Evolutionary conservation across 495 filamentous ascomycete species (phyloP).

Genomic region (Lophium mytilinum): DNA sequence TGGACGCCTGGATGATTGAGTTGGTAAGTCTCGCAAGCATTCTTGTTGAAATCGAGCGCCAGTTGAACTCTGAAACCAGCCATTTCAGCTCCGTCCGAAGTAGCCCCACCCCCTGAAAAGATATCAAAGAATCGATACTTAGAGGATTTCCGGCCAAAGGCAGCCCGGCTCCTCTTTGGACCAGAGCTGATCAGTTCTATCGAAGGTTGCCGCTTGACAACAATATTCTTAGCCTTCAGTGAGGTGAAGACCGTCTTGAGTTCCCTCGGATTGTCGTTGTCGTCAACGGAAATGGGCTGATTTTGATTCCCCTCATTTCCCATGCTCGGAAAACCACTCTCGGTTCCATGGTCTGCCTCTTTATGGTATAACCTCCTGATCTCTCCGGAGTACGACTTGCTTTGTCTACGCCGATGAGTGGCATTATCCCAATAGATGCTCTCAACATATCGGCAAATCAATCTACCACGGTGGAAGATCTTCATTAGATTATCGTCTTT

Average conservation of each 20-base stretch:
- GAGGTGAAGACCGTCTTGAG: neutral
- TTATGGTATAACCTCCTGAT: neutral
- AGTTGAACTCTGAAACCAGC: constrained; percentile 55
- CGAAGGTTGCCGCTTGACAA: neutral
- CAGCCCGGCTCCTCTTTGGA: neutral
- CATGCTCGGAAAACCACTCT: neutral
- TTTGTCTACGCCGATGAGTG: neutral
- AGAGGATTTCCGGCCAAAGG: neutral
- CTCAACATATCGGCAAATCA: constrained; percentile 25
- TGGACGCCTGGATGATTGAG: constrained; percentile 49
- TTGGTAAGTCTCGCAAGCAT: constrained; percentile 50
- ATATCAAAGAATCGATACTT: constrained; percentile 60
- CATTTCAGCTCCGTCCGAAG: constrained; percentile 56
- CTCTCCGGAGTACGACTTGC: constrained; percentile 10
- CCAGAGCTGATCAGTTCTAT: neutral
- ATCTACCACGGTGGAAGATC: constrained; percentile 12
- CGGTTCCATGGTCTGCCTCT: neutral
- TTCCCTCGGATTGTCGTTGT: neutral
- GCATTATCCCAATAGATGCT: constrained; percentile 9
- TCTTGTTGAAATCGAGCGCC: constrained; percentile 52
- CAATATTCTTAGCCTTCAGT: neutral
- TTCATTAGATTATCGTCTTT: constrained; percentile 23
- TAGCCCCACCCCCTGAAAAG: constrained; percentile 72
- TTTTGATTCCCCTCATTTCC: neutral
- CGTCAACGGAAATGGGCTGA: neutral